phyloP scores from a whole-genome alignment of 495 filamentous ascomycete genomes.

The Xylaria intraflava region DNA sequence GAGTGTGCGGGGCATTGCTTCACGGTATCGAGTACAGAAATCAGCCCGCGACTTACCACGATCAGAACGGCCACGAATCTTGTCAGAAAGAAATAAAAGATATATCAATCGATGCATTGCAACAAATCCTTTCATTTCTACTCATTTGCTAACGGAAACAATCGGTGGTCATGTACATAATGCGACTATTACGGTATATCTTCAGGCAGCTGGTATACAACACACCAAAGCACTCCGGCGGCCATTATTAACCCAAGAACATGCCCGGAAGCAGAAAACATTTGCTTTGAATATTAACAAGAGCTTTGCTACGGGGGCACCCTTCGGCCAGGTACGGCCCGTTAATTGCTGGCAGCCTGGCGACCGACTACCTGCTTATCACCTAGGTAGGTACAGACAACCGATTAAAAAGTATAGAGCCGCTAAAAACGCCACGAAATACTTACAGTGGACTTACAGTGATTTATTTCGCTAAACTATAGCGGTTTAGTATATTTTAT shows the following conservation, averaged over 20 bases:
- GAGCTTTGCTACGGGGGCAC: too few species aligned
- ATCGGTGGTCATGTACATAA: not conserved
- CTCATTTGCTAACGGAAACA: not conserved
- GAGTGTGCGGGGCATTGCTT: not conserved
- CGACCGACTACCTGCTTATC: too few species aligned
- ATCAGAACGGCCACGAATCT: not conserved
- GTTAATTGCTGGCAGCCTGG: too few species aligned
- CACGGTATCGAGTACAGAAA: not conserved
- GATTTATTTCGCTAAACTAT: too few species aligned
- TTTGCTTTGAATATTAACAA: too few species aligned
- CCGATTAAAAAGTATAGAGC: too few species aligned
- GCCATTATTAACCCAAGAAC: not conserved
- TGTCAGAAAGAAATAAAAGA: not conserved
- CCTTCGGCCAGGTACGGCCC: too few species aligned
- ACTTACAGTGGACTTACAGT: too few species aligned
- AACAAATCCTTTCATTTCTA: slow-evolving; percentile 5
- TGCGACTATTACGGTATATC: not conserved
- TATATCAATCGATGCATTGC: slow-evolving; percentile 7
- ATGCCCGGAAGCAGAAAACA: not conserved
- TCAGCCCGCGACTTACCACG: not conserved
- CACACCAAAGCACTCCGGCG: not conserved
- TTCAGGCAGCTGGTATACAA: not conserved
- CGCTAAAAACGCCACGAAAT: too few species aligned
- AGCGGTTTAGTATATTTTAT: too few species aligned
- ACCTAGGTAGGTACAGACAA: too few species aligned